A percentile compares a stretch with the other conserved stretches of the same genome.
Conservation (phyloP, 495 filamentous ascomycete genomes). For the Darksidea phi region DNA sequence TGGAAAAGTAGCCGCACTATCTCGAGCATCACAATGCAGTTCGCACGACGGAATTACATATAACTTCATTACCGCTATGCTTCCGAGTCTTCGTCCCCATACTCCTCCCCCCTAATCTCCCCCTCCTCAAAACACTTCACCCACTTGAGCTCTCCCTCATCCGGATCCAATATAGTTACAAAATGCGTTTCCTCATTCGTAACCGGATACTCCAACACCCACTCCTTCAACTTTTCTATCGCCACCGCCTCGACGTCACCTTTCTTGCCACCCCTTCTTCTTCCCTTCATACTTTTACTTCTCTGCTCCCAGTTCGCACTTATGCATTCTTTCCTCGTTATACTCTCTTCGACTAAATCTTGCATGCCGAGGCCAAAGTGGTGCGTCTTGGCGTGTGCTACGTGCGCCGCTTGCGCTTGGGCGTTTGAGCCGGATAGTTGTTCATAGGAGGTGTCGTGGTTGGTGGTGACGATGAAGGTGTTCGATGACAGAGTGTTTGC, state of each 20-base stretch:
- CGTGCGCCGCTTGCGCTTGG: constrained; percentile 13
- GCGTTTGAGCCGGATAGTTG: constrained; percentile 8
- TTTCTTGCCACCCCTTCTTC: background rate
- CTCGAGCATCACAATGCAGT: too few relatives aligned
- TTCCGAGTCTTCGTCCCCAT: background rate
- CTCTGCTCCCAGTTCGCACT: constrained; percentile 23
- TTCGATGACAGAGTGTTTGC: constrained; percentile 45
- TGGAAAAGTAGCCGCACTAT: too few relatives aligned
- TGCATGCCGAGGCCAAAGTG: constrained; percentile 20
- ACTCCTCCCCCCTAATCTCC: too few relatives aligned
- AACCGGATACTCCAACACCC: constrained; percentile 52
- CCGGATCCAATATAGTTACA: constrained; percentile 53
- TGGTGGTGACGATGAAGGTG: constrained; percentile 58
- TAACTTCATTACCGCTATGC: too few relatives aligned
- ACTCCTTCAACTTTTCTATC: constrained; percentile 42
- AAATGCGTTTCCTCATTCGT: constrained; percentile 57
- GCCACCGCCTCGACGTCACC: constrained; percentile 35
- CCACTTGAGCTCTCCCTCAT: constrained; percentile 49
- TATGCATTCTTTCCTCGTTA: constrained; percentile 26
- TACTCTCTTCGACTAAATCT: constrained; percentile 30
- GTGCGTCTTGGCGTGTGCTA: constrained; percentile 35
- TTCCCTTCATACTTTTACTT: background rate
- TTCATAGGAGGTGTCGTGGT: constrained; percentile 51
- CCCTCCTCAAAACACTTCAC: constrained; percentile 34
- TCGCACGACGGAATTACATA: too few relatives aligned